phyloP scores from a whole-genome alignment of 176 grass and related monocot species.

The Coix lacrymajobi region DNA sequence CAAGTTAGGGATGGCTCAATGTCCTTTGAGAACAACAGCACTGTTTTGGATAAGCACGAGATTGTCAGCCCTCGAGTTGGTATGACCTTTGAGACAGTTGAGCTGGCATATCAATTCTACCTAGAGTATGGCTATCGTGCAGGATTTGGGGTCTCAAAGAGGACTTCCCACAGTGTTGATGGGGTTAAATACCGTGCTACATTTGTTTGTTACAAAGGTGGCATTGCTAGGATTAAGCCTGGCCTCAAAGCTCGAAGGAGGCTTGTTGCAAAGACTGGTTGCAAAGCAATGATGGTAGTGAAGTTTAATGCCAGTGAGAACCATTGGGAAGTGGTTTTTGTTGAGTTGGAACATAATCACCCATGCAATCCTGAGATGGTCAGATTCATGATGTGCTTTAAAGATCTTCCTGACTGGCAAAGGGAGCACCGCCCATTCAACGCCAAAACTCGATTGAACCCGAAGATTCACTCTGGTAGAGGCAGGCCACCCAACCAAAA shows the following conservation, averaged over 20 bases:
- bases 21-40: conserved; percentile 32
- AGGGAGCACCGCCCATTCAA: conserved; percentile 72
- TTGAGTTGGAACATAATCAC: conserved; percentile 85
- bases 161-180: conserved; percentile 70
- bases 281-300: conserved; percentile 87
- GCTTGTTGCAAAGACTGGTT: conserved; percentile 79
- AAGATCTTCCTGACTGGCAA: conserved; percentile 62
- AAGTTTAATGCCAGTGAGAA: conserved; percentile 59
- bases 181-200: conserved; percentile 78
- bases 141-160: conserved; percentile 79
- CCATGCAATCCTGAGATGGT: conserved; percentile 91
- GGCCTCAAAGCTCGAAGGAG: conserved; percentile 76
- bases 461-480: conserved; percentile 67
- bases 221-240: conserved; percentile 80
- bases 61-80: conserved; percentile 47
- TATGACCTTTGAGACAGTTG: conserved; percentile 78
- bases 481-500: conserved; percentile 75
- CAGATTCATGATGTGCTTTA: conserved; percentile 94
- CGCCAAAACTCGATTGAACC: conserved; percentile 68
- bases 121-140: conserved; percentile 72
- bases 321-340: conserved; percentile 78
- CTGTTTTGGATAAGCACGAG: conserved; percentile 35
- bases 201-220: conserved; percentile 86
- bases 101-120: conserved; percentile 79
- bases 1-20: conserved; percentile 25